Base-by-base conservation (phyloP, 371 early-diverging fungal genomes). In the Conidiobolus coronatus region DNA sequence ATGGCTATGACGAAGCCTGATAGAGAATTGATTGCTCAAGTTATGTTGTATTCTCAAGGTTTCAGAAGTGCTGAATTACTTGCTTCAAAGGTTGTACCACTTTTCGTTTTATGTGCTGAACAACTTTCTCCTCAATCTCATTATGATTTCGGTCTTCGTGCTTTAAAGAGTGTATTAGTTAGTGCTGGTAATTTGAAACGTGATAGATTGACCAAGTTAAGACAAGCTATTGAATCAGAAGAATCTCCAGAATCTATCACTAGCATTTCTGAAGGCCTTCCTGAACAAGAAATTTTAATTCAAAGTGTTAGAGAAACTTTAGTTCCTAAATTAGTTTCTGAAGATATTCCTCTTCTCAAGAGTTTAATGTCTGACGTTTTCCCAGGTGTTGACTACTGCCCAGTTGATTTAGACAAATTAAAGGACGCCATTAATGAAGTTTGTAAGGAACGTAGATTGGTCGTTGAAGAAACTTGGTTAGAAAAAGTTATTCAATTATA, bases 131-230 rank as follows among this genome's bases (percentile, higher is more conserved):
- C 82, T 40, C 92, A 92, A 67, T 77, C 79, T 14, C 97, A 98
- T 60, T 99, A 99, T 60, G 99, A 99, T 62, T 99, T 98, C 63
- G 99, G 98, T 50, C 73, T 99, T 50, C 87, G 99, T 58, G 89
- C 96, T 1, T 64, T 98, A n/a, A 98, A 98, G 71, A 86, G 90
- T 76, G 97, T 96, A 13, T 64, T 98, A 22, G 85, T 92, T 36
- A 82, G 82, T 55, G 96, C 97, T 17, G 98, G 98, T 66, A 92
- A 92, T 54, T 60, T 96, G 58, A 93, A 98, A 64, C 81, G 98
- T 50, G 83, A 86, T 49, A 69, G 79, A 15, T 61, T 86, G n/a
- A 62, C 68, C 38, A 52, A 55, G 14, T 52, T 75, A 36, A 68
- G 77, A 37, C 53, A 55, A 40, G 57, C 49, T 11, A 59, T 67